Conservation (phyloP, 441 rosid species). For the California macrophylla region DNA sequence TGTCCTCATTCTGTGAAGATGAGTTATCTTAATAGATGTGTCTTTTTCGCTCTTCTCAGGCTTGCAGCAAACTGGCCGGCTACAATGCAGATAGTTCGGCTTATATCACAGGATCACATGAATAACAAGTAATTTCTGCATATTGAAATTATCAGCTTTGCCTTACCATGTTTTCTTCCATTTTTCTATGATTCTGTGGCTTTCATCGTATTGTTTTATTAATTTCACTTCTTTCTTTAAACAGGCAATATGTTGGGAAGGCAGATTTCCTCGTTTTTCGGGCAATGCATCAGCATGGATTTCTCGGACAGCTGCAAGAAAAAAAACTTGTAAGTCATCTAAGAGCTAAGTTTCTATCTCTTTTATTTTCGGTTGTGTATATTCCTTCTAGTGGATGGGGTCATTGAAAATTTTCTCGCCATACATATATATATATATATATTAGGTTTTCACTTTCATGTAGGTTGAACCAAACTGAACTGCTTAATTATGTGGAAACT, state of each 20-base stretch:
- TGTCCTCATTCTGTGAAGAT: background rate
- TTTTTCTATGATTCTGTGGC: background rate
- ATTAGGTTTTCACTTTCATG: no score
- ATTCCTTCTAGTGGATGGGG: background rate
- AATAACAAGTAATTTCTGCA: constrained; percentile 67
- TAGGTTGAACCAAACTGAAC: background rate
- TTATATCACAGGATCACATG: constrained; percentile 95
- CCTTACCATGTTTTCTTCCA: constrained; percentile 13
- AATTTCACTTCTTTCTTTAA: constrained; percentile 6
- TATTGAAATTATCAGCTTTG: constrained; percentile 9
- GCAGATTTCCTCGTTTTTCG: constrained; percentile 94
- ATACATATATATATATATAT: background rate
- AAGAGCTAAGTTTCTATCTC: constrained; percentile 10
- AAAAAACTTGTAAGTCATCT: constrained; percentile 83
- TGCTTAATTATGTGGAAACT: background rate
- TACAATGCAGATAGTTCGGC: constrained; percentile 91
- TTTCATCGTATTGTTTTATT: background rate
- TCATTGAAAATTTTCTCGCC: background rate
- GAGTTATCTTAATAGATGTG: constrained; percentile 13
- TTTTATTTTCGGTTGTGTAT: no score
- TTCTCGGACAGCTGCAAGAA: constrained; percentile 89
- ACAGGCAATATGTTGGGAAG: constrained; percentile 90
- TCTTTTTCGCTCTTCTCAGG: constrained; percentile 35
- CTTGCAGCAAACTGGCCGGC: constrained; percentile 97
- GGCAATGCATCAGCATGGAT: constrained; percentile 93